These are phyloP conservation scores for Kuraishia piskuri DNA, from an alignment of 805 yeast species.

Conservation along the genomic window DNA sequence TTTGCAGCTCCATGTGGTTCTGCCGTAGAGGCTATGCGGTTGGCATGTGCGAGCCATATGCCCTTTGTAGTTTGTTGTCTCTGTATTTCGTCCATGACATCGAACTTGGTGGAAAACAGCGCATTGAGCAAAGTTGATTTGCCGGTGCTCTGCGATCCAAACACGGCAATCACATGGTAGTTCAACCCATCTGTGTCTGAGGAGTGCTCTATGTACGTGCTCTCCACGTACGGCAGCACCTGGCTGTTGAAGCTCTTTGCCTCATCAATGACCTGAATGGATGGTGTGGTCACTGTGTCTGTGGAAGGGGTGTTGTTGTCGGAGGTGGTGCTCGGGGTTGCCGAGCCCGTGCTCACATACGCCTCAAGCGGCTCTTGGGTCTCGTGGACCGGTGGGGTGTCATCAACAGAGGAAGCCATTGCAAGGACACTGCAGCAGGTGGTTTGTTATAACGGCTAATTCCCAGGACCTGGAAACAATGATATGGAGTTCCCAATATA, in stretches of 20 bases:
- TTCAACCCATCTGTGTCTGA: conserved; percentile 44
- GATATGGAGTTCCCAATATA: too few relatives aligned
- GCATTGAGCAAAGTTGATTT: conserved; percentile 86
- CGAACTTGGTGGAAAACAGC: conserved; percentile 79
- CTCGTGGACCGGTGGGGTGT: not conserved
- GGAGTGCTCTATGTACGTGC: conserved; percentile 10
- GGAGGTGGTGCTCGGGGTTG: not conserved
- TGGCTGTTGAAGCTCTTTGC: conserved; percentile 39
- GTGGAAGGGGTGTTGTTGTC: not conserved
- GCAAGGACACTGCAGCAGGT: too few relatives aligned
- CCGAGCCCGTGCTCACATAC: not conserved
- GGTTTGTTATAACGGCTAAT: too few relatives aligned
- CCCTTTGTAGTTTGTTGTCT: conserved; percentile 92
- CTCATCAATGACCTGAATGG: conserved; percentile 59
- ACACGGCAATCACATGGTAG: conserved; percentile 89
- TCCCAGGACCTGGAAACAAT: too few relatives aligned
- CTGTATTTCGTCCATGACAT: conserved; percentile 81
- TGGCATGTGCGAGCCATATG: conserved; percentile 63
- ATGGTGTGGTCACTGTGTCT: conserved; percentile 10
- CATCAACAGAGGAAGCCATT: not conserved
- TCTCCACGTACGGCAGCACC: conserved; percentile 21
- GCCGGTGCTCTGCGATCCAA: conserved; percentile 96
- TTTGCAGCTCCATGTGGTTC: conserved; percentile 5
- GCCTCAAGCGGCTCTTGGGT: not conserved
- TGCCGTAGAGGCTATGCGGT: conserved; percentile 22